Conservation (phyloP, 2,329 filamentous ascomycete species). For the Phyllosticta paracitricarpa region DNA sequence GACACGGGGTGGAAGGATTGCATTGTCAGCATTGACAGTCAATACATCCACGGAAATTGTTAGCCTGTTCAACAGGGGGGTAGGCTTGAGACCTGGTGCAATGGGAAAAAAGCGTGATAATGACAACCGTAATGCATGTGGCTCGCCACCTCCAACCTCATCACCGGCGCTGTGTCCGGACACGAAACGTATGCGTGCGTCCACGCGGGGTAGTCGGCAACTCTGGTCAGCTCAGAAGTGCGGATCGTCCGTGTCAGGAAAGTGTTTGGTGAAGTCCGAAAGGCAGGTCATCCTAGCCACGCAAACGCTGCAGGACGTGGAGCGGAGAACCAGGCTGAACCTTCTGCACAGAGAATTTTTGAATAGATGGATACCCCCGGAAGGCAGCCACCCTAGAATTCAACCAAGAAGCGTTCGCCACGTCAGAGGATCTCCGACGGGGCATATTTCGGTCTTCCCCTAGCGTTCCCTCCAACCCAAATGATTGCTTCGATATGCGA, state of each 20-base stretch:
- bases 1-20: background rate
- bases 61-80: slow-evolving; percentile 5
- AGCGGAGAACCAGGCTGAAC: slow-evolving; percentile 23
- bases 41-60: slow-evolving; percentile 18
- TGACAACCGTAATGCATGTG: slow-evolving; percentile 20
- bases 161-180: slow-evolving; percentile 17
- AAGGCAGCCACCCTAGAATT: slow-evolving; percentile 27
- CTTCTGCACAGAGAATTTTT: slow-evolving; percentile 11
- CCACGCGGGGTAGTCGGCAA: slow-evolving; percentile 26
- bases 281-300: slow-evolving; percentile 22
- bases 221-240: slow-evolving; percentile 19
- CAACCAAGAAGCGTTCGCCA: slow-evolving; percentile 39
- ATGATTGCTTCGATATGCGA: slow-evolving; percentile 36
- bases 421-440: slow-evolving; percentile 44
- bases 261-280: slow-evolving; percentile 14
- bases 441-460: slow-evolving; percentile 37
- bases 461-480: slow-evolving; percentile 32
- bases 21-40: background rate
- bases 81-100: background rate
- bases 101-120: slow-evolving; percentile 14
- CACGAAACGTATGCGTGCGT: slow-evolving; percentile 14
- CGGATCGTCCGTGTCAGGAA: slow-evolving; percentile 14
- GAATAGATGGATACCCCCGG: slow-evolving; percentile 28
- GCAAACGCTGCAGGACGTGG: slow-evolving; percentile 19
- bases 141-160: slow-evolving; percentile 24